Base-by-base conservation (phyloP, 352 stramenopile species). In the Pythium coloratum region DNA sequence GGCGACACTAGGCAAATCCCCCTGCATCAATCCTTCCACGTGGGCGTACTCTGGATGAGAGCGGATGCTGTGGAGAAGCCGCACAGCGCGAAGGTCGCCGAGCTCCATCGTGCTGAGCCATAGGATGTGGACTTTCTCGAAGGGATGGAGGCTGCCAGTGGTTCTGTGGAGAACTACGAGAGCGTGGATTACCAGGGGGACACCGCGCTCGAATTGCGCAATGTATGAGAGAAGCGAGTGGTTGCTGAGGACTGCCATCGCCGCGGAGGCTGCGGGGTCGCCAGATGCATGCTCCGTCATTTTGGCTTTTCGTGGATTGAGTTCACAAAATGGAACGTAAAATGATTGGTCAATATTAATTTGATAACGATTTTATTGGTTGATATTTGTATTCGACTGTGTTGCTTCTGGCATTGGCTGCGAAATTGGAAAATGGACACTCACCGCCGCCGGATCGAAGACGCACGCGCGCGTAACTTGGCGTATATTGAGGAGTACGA, bases 401-500 rank as follows among this genome's bases (percentile, higher is more conserved):
- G 46, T 5, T 28, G 18, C 7, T 28, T 3, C 26, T 13, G 18
- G 46, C 4, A 28, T 24, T 30, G 46, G 18, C 18, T 30, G 46
- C 4, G 36, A 10, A 42, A 46, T n/a, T 6, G 18, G 26, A 61
- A 36, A 50, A 74, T 74, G 67, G 62, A 74, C 14, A 40, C 34
- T 1, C 62, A 74, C 26, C 50, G 54, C 24, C 62, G 44, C 3
- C 86, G 86, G 47, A 77, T 95, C 47, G 83, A 86, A 66, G 75
- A 71, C 16, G 86, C 86, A 46, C 76, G 79, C 7, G 73, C 73
- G 53, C 84, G 83, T 72, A 95, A 95, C 67, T 74, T 92, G 56
- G 84, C 77, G 71, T 95, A 93, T 63, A 87, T 95, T 34, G 78
- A 76, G n/a, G 47, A 55, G 64, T 70, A 36, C 55, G 58, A 72